Base-by-base conservation (phyloP, 1,139 yeast species). In the Pichia sp. region DNA sequence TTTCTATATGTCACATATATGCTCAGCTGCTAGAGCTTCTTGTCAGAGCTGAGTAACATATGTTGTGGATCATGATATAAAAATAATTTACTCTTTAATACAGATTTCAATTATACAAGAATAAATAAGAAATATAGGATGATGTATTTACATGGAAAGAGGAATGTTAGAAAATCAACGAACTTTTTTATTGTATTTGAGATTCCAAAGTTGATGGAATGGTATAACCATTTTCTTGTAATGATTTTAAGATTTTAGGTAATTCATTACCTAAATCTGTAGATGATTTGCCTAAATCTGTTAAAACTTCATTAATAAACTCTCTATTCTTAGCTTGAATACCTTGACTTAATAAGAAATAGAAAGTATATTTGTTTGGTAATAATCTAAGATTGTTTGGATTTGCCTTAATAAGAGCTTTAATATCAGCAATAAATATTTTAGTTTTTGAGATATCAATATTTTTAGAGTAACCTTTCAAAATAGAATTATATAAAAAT, bases 401-500 rank as follows among this genome's bases (percentile, higher is more conserved):
- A 50, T 55, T 43, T 16, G 31, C 40, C 12, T 51, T 35, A 9
- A 52, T 31, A 8, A 42, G 26, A 4, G 23, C 6, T 27, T 48
- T 39, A 20, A 48, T 45, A n/a, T 48, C 46, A 12, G 51, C 42
- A 38, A 55, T 55, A 28, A 60, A 60, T 24, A 51, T 36, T 29
- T 30, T 45, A 4, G 57, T 47, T 33, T 53, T 40, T 36, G 51
- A 48, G 46, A 46, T 35, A 33, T 54, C 51, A 4, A 54, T 50
- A 23, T 41, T 39, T 11, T 55, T 54, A 37, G 72, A 62, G 48
- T 74, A 68, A 4, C 78, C 77, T 30, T 66, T 67, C 50, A 85
- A 74, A 62, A 84, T 68, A 59, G 76, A 70, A 60, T 84, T 82
- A 76, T 82, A 82, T 37, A 73, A 66, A 40, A 79, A 66, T 7